These are phyloP conservation scores for Rubroboletus satanas DNA, from an alignment of 768 basidiomycete genomes.

Conservation along the genomic window DNA sequence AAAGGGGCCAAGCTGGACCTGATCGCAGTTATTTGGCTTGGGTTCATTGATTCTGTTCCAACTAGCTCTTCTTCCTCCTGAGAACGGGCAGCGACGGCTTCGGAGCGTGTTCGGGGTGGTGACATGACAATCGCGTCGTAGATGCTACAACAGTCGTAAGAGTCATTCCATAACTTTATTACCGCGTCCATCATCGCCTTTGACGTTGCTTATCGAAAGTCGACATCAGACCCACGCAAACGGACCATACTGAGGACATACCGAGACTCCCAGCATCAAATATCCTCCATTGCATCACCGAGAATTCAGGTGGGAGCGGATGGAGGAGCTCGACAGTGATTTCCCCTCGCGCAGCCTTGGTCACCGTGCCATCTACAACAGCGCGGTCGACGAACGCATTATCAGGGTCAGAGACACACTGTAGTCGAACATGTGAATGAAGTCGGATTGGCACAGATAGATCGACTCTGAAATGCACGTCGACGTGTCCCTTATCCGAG, in stretches of 20 bases:
- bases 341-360: constrained; percentile 49
- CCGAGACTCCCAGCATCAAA: constrained; percentile 60
- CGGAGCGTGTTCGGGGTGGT: constrained; percentile 21
- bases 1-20: constrained; percentile 41
- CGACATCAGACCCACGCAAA: constrained; percentile 1
- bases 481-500: constrained; percentile 35
- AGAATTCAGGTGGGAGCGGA: constrained; percentile 58
- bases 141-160: constrained; percentile 46
- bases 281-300: constrained; percentile 59
- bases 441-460: constrained; percentile 45
- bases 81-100: background rate
- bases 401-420: constrained; percentile 52
- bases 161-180: constrained; percentile 41
- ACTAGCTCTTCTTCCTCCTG: constrained; percentile 12
- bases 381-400: constrained; percentile 44
- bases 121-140: constrained; percentile 42
- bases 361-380: constrained; percentile 59
- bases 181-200: constrained; percentile 66
- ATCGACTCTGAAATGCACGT: constrained; percentile 56
- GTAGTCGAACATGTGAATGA: constrained; percentile 64
- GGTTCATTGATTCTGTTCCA: constrained; percentile 39
- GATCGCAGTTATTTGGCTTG: constrained; percentile 53
- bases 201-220: constrained; percentile 44
- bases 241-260: constrained; percentile 22
- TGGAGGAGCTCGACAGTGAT: constrained; percentile 51